These are phyloP conservation scores for Sporisorium graminicola DNA, from an alignment of 1,284 basidiomycete genomes.

Conservation along the genomic window DNA sequence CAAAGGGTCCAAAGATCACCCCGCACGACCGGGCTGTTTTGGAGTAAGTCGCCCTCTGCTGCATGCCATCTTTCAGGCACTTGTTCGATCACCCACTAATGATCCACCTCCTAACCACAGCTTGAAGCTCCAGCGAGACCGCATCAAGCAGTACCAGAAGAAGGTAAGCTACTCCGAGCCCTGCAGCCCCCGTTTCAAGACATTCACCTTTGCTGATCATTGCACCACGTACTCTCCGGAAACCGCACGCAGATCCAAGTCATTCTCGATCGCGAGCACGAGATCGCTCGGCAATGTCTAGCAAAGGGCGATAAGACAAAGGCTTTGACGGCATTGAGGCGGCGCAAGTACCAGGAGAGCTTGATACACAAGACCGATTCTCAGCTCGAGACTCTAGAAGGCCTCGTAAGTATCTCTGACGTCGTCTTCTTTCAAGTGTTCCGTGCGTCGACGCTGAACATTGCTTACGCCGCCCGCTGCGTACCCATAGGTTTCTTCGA, in stretches of 20 bases:
- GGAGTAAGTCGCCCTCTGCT: slow-evolving; percentile 77
- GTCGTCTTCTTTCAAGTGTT: background rate
- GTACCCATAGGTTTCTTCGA: slow-evolving; percentile 82
- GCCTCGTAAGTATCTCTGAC: slow-evolving; percentile 78
- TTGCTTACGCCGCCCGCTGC: background rate
- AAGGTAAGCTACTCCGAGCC: slow-evolving; percentile 75
- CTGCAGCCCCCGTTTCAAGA: background rate
- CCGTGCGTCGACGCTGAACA: background rate
- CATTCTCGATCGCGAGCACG: slow-evolving; percentile 86
- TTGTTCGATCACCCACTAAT: background rate
- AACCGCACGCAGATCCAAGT: slow-evolving; percentile 80
- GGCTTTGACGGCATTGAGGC: slow-evolving; percentile 85
- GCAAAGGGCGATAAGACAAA: slow-evolving; percentile 85
- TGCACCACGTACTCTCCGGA: background rate
- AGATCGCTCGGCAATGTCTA: slow-evolving; percentile 86
- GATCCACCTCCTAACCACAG: slow-evolving; percentile 70
- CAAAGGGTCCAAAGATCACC: slow-evolving; percentile 78
- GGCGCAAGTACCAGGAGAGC: slow-evolving; percentile 92
- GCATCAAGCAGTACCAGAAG: slow-evolving; percentile 93
- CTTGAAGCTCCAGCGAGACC: slow-evolving; percentile 94
- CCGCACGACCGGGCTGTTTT: slow-evolving; percentile 91
- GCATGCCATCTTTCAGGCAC: slow-evolving; percentile 4
- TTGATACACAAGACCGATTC: slow-evolving; percentile 87
- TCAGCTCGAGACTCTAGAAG: slow-evolving; percentile 89
- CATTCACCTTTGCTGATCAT: background rate